phyloP scores from a whole-genome alignment of 2,329 filamentous ascomycete species.

The Botrytis byssoidea region DNA sequence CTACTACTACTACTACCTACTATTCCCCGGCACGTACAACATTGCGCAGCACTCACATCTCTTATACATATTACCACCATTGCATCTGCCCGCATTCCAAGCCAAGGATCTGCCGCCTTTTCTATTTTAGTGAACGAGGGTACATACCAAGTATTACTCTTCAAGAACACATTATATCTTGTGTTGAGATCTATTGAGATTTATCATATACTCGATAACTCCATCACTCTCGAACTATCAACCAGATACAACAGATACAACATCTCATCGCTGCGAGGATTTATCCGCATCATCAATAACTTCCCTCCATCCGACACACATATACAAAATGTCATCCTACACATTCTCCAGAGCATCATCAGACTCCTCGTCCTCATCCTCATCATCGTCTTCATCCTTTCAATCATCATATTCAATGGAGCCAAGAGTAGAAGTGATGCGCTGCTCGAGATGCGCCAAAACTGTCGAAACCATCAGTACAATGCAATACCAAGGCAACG shows the following conservation, averaged over 20 bases:
- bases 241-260: neutral
- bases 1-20: neutral
- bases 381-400: slow-evolving; percentile 27
- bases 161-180: neutral
- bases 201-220: neutral
- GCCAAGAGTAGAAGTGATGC: slow-evolving; percentile 53
- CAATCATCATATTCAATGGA: slow-evolving; percentile 24
- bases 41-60: slow-evolving; percentile 3
- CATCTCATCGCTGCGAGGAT: neutral
- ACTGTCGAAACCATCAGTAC: slow-evolving; percentile 57
- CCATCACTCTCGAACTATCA: neutral
- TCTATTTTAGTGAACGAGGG: slow-evolving; percentile 15
- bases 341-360: slow-evolving; percentile 26
- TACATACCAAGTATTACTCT: neutral
- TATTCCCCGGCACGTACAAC: neutral
- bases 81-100: slow-evolving; percentile 12
- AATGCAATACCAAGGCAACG: slow-evolving; percentile 22
- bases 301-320: neutral
- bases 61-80: neutral
- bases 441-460: slow-evolving; percentile 61
- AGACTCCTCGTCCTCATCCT: slow-evolving; percentile 25
- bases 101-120: slow-evolving; percentile 10
- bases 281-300: neutral
- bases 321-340: slow-evolving; percentile 4
- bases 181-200: slow-evolving; percentile 2